Base-by-base conservation (phyloP, 2,329 filamentous ascomycete genomes). In the Cordyceps fumosorosea region DNA sequence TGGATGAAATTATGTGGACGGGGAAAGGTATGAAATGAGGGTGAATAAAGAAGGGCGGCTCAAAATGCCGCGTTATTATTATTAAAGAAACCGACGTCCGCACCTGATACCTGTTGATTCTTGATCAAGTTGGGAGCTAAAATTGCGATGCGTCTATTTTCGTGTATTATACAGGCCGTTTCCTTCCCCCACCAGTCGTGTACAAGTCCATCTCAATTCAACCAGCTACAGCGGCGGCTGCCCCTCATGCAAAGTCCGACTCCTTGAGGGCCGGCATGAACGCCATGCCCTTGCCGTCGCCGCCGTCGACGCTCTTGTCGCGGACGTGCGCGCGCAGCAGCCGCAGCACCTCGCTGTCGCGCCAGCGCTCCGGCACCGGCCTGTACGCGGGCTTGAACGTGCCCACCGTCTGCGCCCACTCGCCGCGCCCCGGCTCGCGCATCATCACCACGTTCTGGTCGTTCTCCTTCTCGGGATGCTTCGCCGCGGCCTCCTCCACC, bases 381-480 rank as follows among this genome's bases (percentile, higher is more conserved):
- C 93, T 82, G 77, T 97, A 97, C 42, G 93, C 91, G 34, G 93
- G 91, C 81, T 90, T 93, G 76, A 96, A 97, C 24, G 91, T 93
- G 37, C 95, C 95, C 5, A 97, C 83, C 0, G 95, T 99, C 82
- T 98, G 93, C 65, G 91, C 91, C 95, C 95, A 99, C 79, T 99
- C 95, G 65, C 93, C 92, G 73, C 65, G 64, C 55, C 74, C 68
- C 56, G 76, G 70, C 64, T 75, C 69, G 60, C 73, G 72, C 56
- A 69, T 72, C 60, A 62, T 65, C 62, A 62, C 63, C 60, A 74
- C 68, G 56, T n/a, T n/a, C n/a, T n/a, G n/a, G n/a, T n/a, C n/a
- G n/a, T n/a, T n/a, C n/a, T n/a, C n/a, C n/a, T n/a, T n/a, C n/a
- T n/a, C n/a, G n/a, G n/a, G n/a, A n/a, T 3, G 18, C 26, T 18